phyloP scores from a whole-genome alignment of 306 rosid species.

The Arachis hypogaea region DNA sequence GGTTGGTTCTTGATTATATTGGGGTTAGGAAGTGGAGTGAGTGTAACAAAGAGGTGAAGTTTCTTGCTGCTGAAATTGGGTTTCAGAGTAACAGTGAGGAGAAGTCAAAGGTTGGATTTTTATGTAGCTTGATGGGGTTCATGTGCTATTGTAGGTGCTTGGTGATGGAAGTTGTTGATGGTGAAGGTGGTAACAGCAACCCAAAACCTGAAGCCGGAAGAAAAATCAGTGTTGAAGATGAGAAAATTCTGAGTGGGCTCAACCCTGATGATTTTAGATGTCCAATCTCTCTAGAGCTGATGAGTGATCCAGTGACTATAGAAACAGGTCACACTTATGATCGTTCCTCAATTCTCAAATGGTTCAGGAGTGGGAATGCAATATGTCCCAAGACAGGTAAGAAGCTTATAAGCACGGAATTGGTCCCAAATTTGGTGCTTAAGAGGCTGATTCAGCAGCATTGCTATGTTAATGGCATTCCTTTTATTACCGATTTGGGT shows the following conservation, averaged over 20 bases:
- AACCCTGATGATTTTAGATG: conserved; percentile 80
- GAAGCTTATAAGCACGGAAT: conserved; percentile 53
- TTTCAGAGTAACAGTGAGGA: conserved; percentile 48
- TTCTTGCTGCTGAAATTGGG: conserved; percentile 72
- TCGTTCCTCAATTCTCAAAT: conserved; percentile 77
- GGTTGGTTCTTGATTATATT: conserved; percentile 59
- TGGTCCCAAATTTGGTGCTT: conserved; percentile 69
- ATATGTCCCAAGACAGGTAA: conserved; percentile 83
- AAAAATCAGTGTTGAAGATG: conserved; percentile 20
- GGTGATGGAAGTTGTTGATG: conserved; percentile 52
- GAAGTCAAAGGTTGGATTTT: conserved; percentile 38
- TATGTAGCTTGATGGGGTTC: conserved; percentile 60
- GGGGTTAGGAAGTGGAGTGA: conserved; percentile 64
- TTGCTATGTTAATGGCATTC: conserved; percentile 55
- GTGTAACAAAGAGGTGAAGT: conserved; percentile 67
- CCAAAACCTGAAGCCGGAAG: conserved; percentile 32
- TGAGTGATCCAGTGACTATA: conserved; percentile 83
- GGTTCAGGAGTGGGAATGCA: conserved; percentile 67
- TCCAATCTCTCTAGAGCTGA: conserved; percentile 79
- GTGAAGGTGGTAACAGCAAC: conserved; percentile 39
- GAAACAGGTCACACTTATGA: conserved; percentile 87
- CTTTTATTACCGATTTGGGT: conserved; percentile 39
- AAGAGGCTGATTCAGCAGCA: conserved; percentile 55
- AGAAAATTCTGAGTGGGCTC: conserved; percentile 31
- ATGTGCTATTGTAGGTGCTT: conserved; percentile 67